Evolutionary conservation across 2,329 filamentous ascomycete genomes (phyloP).

Genomic region (Hymenoscyphus linearis): DNA sequence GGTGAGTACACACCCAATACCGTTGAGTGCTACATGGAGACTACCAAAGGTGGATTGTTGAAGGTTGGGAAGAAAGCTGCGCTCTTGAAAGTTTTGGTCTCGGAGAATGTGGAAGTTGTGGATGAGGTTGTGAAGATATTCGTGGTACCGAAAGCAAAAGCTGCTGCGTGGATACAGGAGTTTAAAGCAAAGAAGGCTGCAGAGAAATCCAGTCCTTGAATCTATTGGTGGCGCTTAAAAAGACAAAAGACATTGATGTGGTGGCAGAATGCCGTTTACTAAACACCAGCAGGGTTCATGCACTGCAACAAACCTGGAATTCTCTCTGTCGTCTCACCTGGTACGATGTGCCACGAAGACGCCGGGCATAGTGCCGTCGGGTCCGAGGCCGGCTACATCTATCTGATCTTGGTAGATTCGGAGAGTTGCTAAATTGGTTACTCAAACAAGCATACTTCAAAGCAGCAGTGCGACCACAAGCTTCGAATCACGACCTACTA

Average conservation of each 20-base stretch:
- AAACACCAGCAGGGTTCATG: not conserved
- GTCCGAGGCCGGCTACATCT: not conserved
- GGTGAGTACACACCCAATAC: conserved; percentile 57
- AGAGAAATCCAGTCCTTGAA: conserved; percentile 32
- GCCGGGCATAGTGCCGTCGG: not conserved
- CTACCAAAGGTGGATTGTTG: conserved; percentile 68
- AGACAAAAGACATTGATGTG: not conserved
- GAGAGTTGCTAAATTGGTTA: not conserved
- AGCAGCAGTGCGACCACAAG: not conserved
- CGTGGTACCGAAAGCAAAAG: conserved; percentile 68
- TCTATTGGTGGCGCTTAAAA: not conserved
- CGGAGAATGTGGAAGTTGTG: conserved; percentile 78
- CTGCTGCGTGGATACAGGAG: conserved; percentile 72
- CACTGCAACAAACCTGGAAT: not conserved
- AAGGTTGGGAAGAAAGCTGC: conserved; percentile 85
- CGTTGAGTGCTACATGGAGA: conserved; percentile 91
- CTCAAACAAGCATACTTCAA: not conserved
- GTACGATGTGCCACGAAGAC: not conserved
- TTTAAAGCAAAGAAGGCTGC: conserved; percentile 70
- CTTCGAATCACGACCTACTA: not conserved
- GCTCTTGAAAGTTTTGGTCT: conserved; percentile 67
- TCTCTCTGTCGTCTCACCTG: not conserved
- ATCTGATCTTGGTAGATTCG: not conserved
- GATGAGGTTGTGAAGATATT: conserved; percentile 81
- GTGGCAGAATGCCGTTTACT: not conserved